Evolutionary conservation across 495 filamentous ascomycete species (phyloP).

Genomic region (Trypethelium eluteriae): DNA sequence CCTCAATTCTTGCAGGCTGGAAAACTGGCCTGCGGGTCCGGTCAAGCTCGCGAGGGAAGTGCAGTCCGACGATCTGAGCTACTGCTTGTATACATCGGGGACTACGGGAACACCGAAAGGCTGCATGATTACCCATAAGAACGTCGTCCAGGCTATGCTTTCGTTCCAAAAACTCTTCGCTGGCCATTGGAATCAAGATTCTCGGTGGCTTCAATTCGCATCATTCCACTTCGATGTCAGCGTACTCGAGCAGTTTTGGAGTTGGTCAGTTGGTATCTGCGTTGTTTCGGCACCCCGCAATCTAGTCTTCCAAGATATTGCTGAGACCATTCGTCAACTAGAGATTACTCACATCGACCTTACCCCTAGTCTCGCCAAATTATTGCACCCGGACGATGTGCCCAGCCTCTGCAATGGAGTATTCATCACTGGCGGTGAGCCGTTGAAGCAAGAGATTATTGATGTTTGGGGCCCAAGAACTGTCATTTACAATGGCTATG

Average conservation of each 20-base stretch:
- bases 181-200: constrained; percentile 58
- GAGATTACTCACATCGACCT: constrained; percentile 81
- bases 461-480: constrained; percentile 56
- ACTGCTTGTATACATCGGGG: constrained; percentile 77
- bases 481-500: constrained; percentile 72
- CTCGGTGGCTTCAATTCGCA: constrained; percentile 79
- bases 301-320: constrained; percentile 67
- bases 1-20: constrained; percentile 33
- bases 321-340: constrained; percentile 57
- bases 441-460: constrained; percentile 63
- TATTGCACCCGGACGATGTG: constrained; percentile 57
- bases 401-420: constrained; percentile 60
- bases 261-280: constrained; percentile 75
- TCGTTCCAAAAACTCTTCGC: constrained; percentile 63
- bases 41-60: constrained; percentile 22
- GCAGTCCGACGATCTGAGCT: constrained; percentile 47
- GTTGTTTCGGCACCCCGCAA: constrained; percentile 71
- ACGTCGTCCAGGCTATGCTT: constrained; percentile 66
- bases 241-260: constrained; percentile 83
- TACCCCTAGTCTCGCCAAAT: constrained; percentile 59
- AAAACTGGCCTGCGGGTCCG: background rate
- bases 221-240: constrained; percentile 86
- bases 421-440: constrained; percentile 70
- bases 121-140: constrained; percentile 66
- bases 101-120: constrained; percentile 76